A percentile compares a stretch with the other conserved stretches of the same genome.
These are phyloP conservation scores for Botryotinia calthae DNA, from an alignment of 2,329 filamentous ascomycete genomes.

Conservation along the genomic window DNA sequence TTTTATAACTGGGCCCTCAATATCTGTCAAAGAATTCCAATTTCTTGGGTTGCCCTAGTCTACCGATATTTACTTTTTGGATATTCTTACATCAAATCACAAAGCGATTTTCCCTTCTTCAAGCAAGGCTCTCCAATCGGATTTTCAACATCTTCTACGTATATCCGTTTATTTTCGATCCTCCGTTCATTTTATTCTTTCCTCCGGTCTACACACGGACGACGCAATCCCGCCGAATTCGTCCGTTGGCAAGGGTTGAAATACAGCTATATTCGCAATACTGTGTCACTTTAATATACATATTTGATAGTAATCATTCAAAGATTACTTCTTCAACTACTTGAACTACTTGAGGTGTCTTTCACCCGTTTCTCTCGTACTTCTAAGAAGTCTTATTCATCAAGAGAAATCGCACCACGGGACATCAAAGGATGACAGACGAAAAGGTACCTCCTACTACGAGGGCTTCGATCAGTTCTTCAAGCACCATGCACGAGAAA, in stretches of 20 bases:
- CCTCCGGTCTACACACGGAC: neutral
- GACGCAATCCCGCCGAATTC: neutral
- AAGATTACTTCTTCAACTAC: neutral
- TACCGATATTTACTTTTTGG: neutral
- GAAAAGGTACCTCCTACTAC: slow-evolving; percentile 5
- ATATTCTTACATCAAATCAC: neutral
- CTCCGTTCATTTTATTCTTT: neutral
- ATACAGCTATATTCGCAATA: neutral
- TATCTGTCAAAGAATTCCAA: neutral
- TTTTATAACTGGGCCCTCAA: neutral
- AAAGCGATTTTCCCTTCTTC: neutral
- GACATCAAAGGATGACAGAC: slow-evolving; percentile 1
- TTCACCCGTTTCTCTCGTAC: neutral
- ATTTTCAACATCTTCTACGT: neutral
- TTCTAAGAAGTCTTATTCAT: neutral
- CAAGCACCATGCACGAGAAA: neutral
- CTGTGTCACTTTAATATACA: neutral
- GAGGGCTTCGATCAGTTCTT: slow-evolving; percentile 7
- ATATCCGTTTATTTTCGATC: neutral
- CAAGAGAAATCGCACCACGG: neutral
- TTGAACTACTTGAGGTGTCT: neutral
- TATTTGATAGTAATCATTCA: neutral
- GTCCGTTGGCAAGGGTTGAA: neutral
- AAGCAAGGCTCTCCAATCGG: neutral
- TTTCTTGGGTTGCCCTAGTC: neutral